phyloP scores from a whole-genome alignment of 768 basidiomycete species.

The Termitomyces sp. region DNA sequence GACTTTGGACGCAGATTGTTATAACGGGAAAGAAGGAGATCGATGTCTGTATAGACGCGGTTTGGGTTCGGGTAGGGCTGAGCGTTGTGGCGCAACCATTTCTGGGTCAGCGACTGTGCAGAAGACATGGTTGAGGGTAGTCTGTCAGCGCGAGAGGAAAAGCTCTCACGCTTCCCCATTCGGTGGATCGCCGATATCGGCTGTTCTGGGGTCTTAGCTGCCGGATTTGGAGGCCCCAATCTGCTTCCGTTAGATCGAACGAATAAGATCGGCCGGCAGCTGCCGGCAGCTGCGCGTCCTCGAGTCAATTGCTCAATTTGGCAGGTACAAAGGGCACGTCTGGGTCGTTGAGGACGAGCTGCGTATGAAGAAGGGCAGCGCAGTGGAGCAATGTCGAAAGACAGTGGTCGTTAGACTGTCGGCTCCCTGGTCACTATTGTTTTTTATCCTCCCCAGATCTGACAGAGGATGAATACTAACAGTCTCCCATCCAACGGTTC shows the following conservation, averaged over 20 bases:
- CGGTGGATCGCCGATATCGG: conserved; percentile 4
- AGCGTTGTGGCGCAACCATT: conserved; percentile 66
- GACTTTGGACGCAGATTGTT: conserved; percentile 68
- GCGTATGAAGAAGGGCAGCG: background rate
- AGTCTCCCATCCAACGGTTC: conserved; percentile 39
- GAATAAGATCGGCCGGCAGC: conserved; percentile 15
- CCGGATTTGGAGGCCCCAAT: conserved; percentile 12
- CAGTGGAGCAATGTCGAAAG: no score
- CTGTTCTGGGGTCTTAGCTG: conserved; percentile 17
- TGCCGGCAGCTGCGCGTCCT: conserved; percentile 7
- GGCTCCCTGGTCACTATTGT: background rate
- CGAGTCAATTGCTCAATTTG: conserved; percentile 15
- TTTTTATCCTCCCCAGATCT: conserved; percentile 15
- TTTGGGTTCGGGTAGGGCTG: conserved; percentile 49
- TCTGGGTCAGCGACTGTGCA: conserved; percentile 34
- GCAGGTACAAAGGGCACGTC: conserved; percentile 23
- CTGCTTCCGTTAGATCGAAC: conserved; percentile 17
- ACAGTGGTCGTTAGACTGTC: background rate
- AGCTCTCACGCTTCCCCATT: conserved; percentile 12
- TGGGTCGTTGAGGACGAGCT: background rate
- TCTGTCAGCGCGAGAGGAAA: conserved; percentile 1
- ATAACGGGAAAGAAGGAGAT: conserved; percentile 47
- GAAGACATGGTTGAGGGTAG: conserved; percentile 12
- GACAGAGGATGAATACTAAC: conserved; percentile 6
- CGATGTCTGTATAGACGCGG: conserved; percentile 58